Evolutionary conservation across 805 yeast genomes (phyloP), one percentile per base, ranked within the genome.

Genomic region (Brettanomyces bruxellensis): DNA sequence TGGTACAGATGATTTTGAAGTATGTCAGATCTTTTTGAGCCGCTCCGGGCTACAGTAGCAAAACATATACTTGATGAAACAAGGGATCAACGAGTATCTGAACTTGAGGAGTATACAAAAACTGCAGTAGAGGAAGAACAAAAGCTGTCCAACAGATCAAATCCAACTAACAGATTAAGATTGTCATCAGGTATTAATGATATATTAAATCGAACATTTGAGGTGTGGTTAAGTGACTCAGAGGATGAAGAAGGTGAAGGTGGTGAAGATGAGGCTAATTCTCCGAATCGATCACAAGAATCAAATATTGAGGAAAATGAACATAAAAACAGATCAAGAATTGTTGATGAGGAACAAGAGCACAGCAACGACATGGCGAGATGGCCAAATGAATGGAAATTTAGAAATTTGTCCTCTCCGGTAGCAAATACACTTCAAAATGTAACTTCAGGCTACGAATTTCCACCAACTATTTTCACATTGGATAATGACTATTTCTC

Each of bases 21-120:
- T 6, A 41, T 41, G 44, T 41, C 44, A 5, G 30, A 30, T 32
- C 37, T 23, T 7, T 41, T 41, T 41, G 44, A 41, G 38, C 44
- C 44, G 7, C 14, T 41, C 8, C 23, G 38, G 11, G 32, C 32
- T 6, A 7, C 11, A 9, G 32, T 28, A 6, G 32, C 32, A 7
- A 6, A 28, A 9, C 32, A 28, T 28, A 28, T 28, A 28, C 11
- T 28, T 6, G 32, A 28, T 28, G 32, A 28, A 7, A 28, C 7
- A 28, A 28, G 32, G 11, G 32, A 28, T 28, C 7, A 28, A 28
- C 11, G 32, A 9, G 32, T 9, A 28, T 28, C 32, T 28, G 9
- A 28, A 9, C 32, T 28, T 28, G 41, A 23, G n/a, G 41, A 12
- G 7, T 38, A 14, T 12, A 25, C 25, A 12, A 7, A 38, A 13